These are phyloP conservation scores for Breynia disticha DNA, from an alignment of 441 rosid genomes.

Conservation along the genomic window DNA sequence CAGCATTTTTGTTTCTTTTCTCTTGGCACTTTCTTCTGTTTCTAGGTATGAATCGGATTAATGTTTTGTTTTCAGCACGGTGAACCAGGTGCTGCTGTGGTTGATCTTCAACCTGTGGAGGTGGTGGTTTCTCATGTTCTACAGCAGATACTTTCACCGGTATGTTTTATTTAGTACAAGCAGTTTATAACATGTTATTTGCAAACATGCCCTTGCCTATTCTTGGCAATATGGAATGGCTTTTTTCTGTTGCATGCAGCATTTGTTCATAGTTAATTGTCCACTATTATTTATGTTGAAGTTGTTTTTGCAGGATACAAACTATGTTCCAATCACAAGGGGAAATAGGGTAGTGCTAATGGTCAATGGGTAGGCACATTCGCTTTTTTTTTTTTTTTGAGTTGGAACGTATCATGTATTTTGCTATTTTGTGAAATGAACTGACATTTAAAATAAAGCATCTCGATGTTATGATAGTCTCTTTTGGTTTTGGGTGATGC, in stretches of 20 bases:
- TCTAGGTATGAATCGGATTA: constrained; percentile 13
- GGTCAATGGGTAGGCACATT: constrained; percentile 75
- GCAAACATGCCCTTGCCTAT: too few relatives aligned
- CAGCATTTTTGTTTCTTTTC: background rate
- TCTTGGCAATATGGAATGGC: too few relatives aligned
- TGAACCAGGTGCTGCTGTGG: constrained; percentile 96
- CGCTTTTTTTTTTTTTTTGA: constrained; percentile 4
- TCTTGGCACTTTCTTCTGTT: constrained; percentile 6
- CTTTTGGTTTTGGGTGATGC: too few relatives aligned
- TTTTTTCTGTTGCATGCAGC: background rate
- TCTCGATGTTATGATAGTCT: too few relatives aligned
- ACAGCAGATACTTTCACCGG: constrained; percentile 69
- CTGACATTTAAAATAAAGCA: too few relatives aligned
- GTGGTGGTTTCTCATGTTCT: constrained; percentile 89
- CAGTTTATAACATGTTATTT: background rate
- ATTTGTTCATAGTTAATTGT: background rate
- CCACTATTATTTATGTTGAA: constrained; percentile 2
- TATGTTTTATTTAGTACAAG: constrained; percentile 24
- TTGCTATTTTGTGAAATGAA: too few relatives aligned
- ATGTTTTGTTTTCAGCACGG: constrained; percentile 60
- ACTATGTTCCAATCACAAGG: constrained; percentile 85
- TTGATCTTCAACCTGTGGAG: constrained; percentile 85
- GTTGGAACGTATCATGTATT: background rate
- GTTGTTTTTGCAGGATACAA: constrained; percentile 70
- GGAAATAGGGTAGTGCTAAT: constrained; percentile 92